phyloP scores from a whole-genome alignment of 352 stramenopile species.

The Phytopythium helicoides region DNA sequence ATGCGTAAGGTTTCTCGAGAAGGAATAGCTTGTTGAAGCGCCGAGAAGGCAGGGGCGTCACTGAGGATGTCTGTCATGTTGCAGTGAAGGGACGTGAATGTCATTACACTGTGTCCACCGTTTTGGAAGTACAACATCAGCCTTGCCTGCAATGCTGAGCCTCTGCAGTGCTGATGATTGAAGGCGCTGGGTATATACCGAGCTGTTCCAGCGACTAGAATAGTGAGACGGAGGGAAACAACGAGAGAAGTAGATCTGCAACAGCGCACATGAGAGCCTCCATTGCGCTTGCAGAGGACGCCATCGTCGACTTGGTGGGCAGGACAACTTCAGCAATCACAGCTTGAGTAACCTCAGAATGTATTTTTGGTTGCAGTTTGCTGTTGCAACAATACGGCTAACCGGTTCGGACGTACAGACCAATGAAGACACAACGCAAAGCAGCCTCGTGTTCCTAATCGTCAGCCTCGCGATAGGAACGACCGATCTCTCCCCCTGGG shows the following conservation, averaged over 20 bases:
- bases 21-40: conserved; percentile 24
- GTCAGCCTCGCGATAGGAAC: neutral
- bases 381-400: too few species aligned
- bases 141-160: conserved; percentile 40
- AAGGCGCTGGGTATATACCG: conserved; percentile 43
- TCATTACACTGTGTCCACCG: too few species aligned
- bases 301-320: too few species aligned
- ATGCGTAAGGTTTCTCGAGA: conserved; percentile 34
- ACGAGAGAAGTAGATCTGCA: too few species aligned
- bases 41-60: conserved; percentile 26
- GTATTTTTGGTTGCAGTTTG: too few species aligned
- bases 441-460: neutral
- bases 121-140: too few species aligned
- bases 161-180: conserved; percentile 38
- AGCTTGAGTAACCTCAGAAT: too few species aligned
- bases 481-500: conserved; percentile 66
- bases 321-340: too few species aligned
- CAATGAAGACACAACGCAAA: too few species aligned
- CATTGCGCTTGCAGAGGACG: neutral
- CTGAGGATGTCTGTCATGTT: conserved; percentile 47
- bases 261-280: conserved; percentile 1
- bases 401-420: too few species aligned
- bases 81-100: too few species aligned
- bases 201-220: conserved; percentile 14
- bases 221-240: neutral